Conservation (phyloP, 345 rosid genomes). For the Citropsis articulata region DNA sequence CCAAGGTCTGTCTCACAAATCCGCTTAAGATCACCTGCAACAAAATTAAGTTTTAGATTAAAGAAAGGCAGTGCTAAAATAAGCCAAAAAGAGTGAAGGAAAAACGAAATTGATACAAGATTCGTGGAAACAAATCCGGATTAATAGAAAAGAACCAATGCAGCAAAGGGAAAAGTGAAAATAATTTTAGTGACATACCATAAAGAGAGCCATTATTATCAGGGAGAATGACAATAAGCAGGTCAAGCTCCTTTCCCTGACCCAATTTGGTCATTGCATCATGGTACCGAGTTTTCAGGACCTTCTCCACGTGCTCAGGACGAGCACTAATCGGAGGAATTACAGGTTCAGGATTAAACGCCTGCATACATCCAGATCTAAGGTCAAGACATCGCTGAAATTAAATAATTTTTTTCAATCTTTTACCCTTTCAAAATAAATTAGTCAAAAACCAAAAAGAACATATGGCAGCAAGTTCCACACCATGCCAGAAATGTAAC, state of each 20-base stretch:
- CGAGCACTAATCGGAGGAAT: constrained; percentile 65
- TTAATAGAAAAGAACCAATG: not conserved
- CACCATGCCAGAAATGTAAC: constrained; percentile 92
- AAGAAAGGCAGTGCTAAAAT: not conserved
- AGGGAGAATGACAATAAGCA: constrained; percentile 89
- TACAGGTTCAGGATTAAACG: constrained; percentile 72
- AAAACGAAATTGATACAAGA: not conserved
- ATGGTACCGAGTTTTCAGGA: constrained; percentile 73
- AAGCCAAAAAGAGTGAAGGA: not conserved
- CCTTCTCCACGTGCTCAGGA: constrained; percentile 92
- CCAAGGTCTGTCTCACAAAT: constrained; percentile 99
- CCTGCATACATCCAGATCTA: constrained; percentile 37
- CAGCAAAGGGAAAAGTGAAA: too few species aligned
- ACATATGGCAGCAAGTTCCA: constrained; percentile 3
- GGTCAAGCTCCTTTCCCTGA: constrained; percentile 78
- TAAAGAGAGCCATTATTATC: constrained; percentile 98
- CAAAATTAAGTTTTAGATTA: not conserved
- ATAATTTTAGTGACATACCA: constrained; percentile 42
- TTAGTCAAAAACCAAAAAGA: not conserved
- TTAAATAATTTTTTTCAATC: not conserved
- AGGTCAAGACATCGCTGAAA: not conserved
- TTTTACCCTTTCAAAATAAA: not conserved
- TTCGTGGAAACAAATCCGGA: not conserved
- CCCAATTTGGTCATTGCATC: constrained; percentile 71
- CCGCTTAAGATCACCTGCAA: constrained; percentile 90